Percentiles rank a stretch among this genome's conserved stretches.
Conservation (phyloP, 176 grass and related monocot genomes). For the Lolium rigidum region DNA sequence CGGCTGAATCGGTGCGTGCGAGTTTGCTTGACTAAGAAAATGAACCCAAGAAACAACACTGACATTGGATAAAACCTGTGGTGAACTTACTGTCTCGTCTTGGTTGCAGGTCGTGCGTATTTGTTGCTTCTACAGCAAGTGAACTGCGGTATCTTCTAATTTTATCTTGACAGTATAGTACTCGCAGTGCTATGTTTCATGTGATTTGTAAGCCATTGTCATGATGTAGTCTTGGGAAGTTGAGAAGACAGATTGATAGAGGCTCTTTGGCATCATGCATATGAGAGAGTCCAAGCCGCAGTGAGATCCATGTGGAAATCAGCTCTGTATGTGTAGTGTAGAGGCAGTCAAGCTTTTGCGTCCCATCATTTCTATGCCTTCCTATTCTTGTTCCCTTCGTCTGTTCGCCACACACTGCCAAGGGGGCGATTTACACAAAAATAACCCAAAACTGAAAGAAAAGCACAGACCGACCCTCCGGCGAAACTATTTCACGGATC, state of each 20-base stretch:
- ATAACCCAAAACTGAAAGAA: too few species aligned
- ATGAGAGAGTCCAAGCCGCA: background rate
- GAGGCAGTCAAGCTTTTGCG: conserved; percentile 27
- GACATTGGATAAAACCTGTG: background rate
- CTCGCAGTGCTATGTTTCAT: background rate
- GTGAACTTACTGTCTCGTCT: background rate
- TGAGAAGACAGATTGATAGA: background rate
- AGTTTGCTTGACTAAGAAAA: background rate
- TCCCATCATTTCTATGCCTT: conserved; percentile 19
- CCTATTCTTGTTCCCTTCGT: background rate
- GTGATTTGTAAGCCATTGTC: background rate
- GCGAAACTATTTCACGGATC: too few species aligned
- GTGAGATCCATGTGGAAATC: background rate
- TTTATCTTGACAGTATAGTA: background rate
- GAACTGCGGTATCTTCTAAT: background rate
- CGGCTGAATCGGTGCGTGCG: background rate
- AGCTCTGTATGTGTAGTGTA: background rate
- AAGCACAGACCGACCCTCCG: too few species aligned
- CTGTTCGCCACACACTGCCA: conserved; percentile 2
- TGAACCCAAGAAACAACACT: conserved; percentile 5
- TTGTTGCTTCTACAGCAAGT: background rate
- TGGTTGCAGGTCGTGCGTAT: background rate
- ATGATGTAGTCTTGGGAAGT: background rate
- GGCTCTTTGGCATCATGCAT: background rate
- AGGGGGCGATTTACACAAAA: too few species aligned